Percentiles rank a stretch among this genome's conserved stretches.
Evolutionary conservation across 306 rosid species (phyloP).

Genomic region (Cucumis sativus): DNA sequence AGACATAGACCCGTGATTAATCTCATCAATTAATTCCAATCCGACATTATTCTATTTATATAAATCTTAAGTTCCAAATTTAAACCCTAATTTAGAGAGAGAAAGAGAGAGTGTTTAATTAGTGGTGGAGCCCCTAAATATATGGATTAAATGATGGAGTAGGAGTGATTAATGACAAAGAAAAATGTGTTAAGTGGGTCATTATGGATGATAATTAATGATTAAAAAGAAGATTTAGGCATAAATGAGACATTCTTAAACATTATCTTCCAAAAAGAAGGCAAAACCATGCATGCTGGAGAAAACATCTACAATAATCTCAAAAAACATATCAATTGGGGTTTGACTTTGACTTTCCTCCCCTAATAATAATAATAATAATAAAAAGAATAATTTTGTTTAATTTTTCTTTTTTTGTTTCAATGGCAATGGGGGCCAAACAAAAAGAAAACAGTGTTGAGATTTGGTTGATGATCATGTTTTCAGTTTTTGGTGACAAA

Average conservation of each 20-base stretch:
- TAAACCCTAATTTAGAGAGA: not conserved
- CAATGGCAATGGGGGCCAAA: not conserved
- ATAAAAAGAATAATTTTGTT: not conserved
- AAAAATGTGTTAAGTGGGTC: not conserved
- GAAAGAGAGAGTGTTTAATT: not conserved
- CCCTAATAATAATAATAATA: too few relatives aligned
- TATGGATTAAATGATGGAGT: not conserved
- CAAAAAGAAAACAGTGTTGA: not conserved
- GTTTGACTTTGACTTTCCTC: not conserved
- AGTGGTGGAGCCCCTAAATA: not conserved
- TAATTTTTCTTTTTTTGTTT: not conserved
- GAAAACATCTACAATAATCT: not conserved
- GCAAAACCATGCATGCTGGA: slow-evolving; percentile 5
- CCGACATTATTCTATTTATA: not conserved
- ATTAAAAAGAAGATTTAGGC: not conserved
- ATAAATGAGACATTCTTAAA: not conserved
- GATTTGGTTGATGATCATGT: not conserved
- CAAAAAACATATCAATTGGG: not conserved
- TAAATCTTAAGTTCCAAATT: not conserved
- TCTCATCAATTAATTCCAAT: not conserved
- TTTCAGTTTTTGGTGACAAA: not conserved
- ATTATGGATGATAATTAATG: slow-evolving; percentile 5
- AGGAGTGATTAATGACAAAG: not conserved
- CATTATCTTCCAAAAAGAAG: not conserved
- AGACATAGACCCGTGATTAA: not conserved